Evolutionary conservation across 495 filamentous ascomycete genomes (phyloP).

Genomic region (Aspergillus haitiensis): DNA sequence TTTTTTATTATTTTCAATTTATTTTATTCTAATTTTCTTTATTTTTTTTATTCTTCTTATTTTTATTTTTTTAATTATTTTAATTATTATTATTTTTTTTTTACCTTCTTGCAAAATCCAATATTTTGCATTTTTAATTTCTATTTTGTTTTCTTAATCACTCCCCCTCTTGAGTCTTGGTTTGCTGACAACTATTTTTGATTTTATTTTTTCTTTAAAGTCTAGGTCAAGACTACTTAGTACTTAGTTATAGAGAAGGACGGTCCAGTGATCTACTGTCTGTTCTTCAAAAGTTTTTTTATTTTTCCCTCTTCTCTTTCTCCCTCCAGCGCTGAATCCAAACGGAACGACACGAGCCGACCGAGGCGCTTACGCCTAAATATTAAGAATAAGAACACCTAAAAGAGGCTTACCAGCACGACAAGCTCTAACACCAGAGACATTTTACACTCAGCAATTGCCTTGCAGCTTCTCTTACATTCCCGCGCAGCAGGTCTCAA

Average conservation of each 20-base stretch:
- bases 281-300: slow-evolving; percentile 13
- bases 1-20: slow-evolving; percentile 9
- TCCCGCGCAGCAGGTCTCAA: slow-evolving; percentile 28
- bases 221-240: slow-evolving; percentile 6
- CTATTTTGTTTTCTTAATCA: slow-evolving; percentile 14
- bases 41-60: slow-evolving; percentile 12
- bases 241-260: slow-evolving; percentile 23
- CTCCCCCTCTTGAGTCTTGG: slow-evolving; percentile 18
- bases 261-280: slow-evolving; percentile 20
- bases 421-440: slow-evolving; percentile 21
- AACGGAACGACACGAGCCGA: slow-evolving; percentile 17
- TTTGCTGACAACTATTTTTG: slow-evolving; percentile 17
- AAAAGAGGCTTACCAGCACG: slow-evolving; percentile 12
- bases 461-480: slow-evolving; percentile 30
- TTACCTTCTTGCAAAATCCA: background rate
- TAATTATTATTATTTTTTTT: slow-evolving; percentile 11
- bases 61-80: slow-evolving; percentile 10
- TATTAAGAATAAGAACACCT: slow-evolving; percentile 6
- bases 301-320: background rate
- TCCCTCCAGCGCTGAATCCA: slow-evolving; percentile 17
- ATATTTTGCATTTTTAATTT: too few species aligned
- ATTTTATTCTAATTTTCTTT: background rate
- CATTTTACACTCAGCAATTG: slow-evolving; percentile 23
- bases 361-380: slow-evolving; percentile 12
- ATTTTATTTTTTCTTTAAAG: slow-evolving; percentile 15